A percentile compares a stretch with the other conserved stretches of the same genome.
These are phyloP conservation scores for Priceomyces fermenticarens DNA, from an alignment of 805 yeast species.

Conservation along the genomic window DNA sequence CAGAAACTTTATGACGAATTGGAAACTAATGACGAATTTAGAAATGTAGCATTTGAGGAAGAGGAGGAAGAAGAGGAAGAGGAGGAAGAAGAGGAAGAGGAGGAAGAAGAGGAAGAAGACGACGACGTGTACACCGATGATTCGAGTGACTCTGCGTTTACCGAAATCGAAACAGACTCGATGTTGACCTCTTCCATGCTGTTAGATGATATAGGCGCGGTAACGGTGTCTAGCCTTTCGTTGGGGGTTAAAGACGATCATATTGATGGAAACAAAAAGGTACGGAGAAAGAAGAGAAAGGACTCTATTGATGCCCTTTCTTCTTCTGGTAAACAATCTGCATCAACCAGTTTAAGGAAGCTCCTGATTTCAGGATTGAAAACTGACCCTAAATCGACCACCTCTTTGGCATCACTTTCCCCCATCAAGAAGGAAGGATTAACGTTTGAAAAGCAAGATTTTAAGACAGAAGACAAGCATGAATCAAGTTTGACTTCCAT, in stretches of 20 bases:
- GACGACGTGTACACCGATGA: slow-evolving; percentile 26
- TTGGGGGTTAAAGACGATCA: slow-evolving; percentile 13
- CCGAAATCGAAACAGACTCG: slow-evolving; percentile 41
- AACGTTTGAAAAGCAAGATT: slow-evolving; percentile 20
- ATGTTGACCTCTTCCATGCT: slow-evolving; percentile 27
- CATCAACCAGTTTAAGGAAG: slow-evolving; percentile 4
- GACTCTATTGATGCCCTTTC: slow-evolving; percentile 13
- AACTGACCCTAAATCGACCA: background rate
- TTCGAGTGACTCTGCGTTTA: slow-evolving; percentile 40
- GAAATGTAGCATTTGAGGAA: slow-evolving; percentile 6
- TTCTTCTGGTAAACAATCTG: slow-evolving; percentile 8
- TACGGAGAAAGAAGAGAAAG: slow-evolving; percentile 15
- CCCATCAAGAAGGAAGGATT: slow-evolving; percentile 4
- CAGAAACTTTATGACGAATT: slow-evolving; percentile 13
- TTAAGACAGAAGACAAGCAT: background rate
- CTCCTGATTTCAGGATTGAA: background rate
- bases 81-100: slow-evolving; percentile 18
- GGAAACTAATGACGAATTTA: slow-evolving; percentile 8
- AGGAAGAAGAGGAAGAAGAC: slow-evolving; percentile 25
- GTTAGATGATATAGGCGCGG: slow-evolving; percentile 18
- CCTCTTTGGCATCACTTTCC: slow-evolving; percentile 1
- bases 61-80: slow-evolving; percentile 16
- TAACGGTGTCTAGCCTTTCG: slow-evolving; percentile 10
- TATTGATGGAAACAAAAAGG: slow-evolving; percentile 7
- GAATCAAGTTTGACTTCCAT: slow-evolving; percentile 41